Base-by-base conservation (phyloP, 768 basidiomycete genomes). In the Tubosaeta sp. region DNA sequence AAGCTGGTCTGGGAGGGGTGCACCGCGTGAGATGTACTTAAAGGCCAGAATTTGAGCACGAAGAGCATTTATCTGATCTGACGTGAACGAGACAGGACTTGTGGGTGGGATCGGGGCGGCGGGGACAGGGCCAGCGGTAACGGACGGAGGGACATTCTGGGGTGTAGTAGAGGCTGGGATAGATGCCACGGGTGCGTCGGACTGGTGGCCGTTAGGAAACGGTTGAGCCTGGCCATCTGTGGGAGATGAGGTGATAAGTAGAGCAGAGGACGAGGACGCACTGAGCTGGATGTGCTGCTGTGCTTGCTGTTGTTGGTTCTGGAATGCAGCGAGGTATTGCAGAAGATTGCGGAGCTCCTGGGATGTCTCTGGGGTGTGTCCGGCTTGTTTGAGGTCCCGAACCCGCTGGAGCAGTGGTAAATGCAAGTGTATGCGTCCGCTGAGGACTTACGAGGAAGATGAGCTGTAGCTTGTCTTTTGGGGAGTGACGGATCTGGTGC, bases 11-110 rank as follows among this genome's bases (percentile, higher is more conserved):
- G 89, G 85, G 36, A 90, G 75, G 14, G 87, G 81, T 8, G 82
- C 64, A 19, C 84, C 82, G 21, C 84, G 78, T 14, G 74, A 73
- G 57, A 93, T 74, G 55, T 82, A 76, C 62, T 86, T 89, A 73
- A 85, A 92, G 4, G 90, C 90, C 44, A 84, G 79, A 14, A 93
- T 91, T 58, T 93, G 90, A 0, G 86, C 82, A 13, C 87, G 80
- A n/a, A 93, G 77, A 10, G 85, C 79, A 50, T 73, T 75, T 42
- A 91, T 83, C 60, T 91, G 91, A 52, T 87, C 85, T 0, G 65
- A 71, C 4, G 87, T 85, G 63, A 94, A 92, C 5, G 87, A 86
- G 27, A 91, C 82, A 34, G 89, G 86, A 0, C 87, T 85, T 25
- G 81, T 76, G 3, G 86, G 79, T n/a, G 78, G 73, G 18, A 74